A percentile compares a stretch with the other conserved stretches of the same genome.
phyloP scores from a whole-genome alignment of 495 filamentous ascomycete genomes.

The Cladorrhinum samala region DNA sequence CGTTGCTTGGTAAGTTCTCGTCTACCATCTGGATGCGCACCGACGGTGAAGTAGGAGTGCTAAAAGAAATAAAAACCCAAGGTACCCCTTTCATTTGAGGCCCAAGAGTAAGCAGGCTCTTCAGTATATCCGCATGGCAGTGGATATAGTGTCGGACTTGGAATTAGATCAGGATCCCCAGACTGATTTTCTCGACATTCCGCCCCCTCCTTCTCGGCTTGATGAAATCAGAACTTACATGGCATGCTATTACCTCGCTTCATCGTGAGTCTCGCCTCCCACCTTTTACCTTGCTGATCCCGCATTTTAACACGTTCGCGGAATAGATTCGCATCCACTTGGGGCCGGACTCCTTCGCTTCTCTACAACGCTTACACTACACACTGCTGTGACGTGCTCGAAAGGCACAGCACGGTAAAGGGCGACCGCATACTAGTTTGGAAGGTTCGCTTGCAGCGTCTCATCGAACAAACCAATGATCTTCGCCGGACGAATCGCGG shows the following conservation, averaged over 20 bases:
- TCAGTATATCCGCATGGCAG: slow-evolving; percentile 43
- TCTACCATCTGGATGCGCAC: too few relatives aligned
- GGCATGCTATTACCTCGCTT: slow-evolving; percentile 31
- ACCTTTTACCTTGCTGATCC: not conserved
- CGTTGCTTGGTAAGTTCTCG: slow-evolving; percentile 37
- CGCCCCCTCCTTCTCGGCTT: slow-evolving; percentile 18
- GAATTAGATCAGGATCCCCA: slow-evolving; percentile 33
- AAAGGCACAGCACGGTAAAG: slow-evolving; percentile 21
- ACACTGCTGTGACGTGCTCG: slow-evolving; percentile 30
- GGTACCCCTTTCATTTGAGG: slow-evolving; percentile 46
- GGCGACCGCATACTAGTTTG: slow-evolving; percentile 36
- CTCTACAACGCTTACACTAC: slow-evolving; percentile 29
- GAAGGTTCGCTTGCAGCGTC: slow-evolving; percentile 35
- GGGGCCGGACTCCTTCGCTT: slow-evolving; percentile 24
- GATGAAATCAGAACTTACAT: slow-evolving; percentile 36
- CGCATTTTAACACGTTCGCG: not conserved
- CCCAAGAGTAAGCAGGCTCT: slow-evolving; percentile 38
- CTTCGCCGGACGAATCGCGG: slow-evolving; percentile 19
- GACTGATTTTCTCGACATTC: not conserved
- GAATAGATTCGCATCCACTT: slow-evolving; percentile 27
- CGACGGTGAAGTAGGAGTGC: too few relatives aligned
- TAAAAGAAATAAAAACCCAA: too few relatives aligned
- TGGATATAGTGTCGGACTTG: slow-evolving; percentile 40
- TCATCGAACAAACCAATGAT: slow-evolving; percentile 32
- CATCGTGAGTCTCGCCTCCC: slow-evolving; percentile 23